Percentiles rank a stretch among this genome's conserved stretches.
These are phyloP conservation scores for Penicillium freii DNA, from an alignment of 2,329 filamentous ascomycete genomes.

Conservation along the genomic window DNA sequence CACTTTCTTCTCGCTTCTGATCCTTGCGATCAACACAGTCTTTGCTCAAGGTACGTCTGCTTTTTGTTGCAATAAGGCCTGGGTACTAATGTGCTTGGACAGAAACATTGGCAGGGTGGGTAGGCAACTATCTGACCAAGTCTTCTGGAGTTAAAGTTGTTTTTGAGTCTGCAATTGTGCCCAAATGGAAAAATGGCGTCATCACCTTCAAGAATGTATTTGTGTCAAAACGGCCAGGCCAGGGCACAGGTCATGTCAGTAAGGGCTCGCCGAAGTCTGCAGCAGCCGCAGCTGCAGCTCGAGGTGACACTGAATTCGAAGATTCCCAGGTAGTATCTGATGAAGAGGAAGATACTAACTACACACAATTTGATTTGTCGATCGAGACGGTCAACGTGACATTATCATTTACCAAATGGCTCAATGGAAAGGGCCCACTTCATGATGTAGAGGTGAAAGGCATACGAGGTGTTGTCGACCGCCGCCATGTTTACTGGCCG, in stretches of 20 bases:
- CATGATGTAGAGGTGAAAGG: constrained; percentile 93
- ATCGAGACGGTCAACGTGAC: constrained; percentile 96
- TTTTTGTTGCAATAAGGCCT: constrained; percentile 19
- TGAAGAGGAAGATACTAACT: constrained; percentile 83
- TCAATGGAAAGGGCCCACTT: constrained; percentile 90
- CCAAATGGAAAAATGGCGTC: constrained; percentile 90
- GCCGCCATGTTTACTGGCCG: constrained; percentile 75
- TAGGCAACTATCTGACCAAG: constrained; percentile 92
- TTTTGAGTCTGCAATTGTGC: constrained; percentile 96
- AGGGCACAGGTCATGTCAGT: constrained; percentile 75
- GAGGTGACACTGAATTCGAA: constrained; percentile 46
- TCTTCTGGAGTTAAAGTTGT: constrained; percentile 91
- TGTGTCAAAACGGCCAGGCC: constrained; percentile 84
- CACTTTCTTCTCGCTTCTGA: constrained; percentile 90
- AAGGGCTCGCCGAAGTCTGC: constrained; percentile 86
- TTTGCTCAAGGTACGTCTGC: constrained; percentile 74
- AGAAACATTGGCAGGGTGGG: constrained; percentile 91
- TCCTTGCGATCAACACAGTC: constrained; percentile 91
- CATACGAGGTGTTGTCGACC: constrained; percentile 86
- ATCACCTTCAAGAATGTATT: constrained; percentile 98
- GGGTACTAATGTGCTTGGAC: not conserved
- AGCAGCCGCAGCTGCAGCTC: constrained; percentile 71
- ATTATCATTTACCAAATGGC: constrained; percentile 97
- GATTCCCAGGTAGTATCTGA: constrained; percentile 30
- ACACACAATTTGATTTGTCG: constrained; percentile 94